These are phyloP conservation scores for Paxillus involutus DNA, from an alignment of 768 basidiomycete species.

Conservation along the genomic window DNA sequence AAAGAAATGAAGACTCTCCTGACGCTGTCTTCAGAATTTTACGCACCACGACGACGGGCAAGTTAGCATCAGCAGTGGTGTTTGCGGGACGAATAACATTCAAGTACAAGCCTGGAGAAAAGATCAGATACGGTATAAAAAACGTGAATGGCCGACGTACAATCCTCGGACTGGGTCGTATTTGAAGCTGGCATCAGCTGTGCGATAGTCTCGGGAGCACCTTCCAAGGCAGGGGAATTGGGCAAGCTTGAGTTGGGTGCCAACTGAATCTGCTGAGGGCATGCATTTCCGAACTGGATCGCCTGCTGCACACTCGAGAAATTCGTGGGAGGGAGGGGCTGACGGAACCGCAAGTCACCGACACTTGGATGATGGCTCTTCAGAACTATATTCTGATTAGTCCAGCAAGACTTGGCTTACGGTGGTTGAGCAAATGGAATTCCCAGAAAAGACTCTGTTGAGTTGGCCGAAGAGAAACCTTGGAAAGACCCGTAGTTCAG, in stretches of 20 bases:
- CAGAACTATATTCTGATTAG: too few relatives aligned
- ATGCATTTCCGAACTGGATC: slow-evolving; percentile 35
- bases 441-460: slow-evolving; percentile 5
- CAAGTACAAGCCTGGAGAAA: not conserved
- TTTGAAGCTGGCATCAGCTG: slow-evolving; percentile 7
- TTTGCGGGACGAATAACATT: slow-evolving; percentile 3
- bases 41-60: slow-evolving; percentile 3
- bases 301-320: slow-evolving; percentile 35
- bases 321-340: not conserved
- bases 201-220: not conserved
- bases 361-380: too few relatives aligned
- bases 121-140: not conserved
- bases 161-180: slow-evolving; percentile 6
- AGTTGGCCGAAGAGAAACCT: slow-evolving; percentile 1
- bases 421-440: slow-evolving; percentile 3
- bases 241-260: not conserved
- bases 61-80: not conserved
- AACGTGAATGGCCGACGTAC: not conserved
- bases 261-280: slow-evolving; percentile 34
- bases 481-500: slow-evolving; percentile 5
- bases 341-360: too few relatives aligned
- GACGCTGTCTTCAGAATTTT: not conserved
- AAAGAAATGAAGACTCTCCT: not conserved
- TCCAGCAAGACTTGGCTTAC: not conserved
- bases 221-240: not conserved